Conservation (phyloP, 2,329 filamentous ascomycete species). For the Talaromyces sp. region DNA sequence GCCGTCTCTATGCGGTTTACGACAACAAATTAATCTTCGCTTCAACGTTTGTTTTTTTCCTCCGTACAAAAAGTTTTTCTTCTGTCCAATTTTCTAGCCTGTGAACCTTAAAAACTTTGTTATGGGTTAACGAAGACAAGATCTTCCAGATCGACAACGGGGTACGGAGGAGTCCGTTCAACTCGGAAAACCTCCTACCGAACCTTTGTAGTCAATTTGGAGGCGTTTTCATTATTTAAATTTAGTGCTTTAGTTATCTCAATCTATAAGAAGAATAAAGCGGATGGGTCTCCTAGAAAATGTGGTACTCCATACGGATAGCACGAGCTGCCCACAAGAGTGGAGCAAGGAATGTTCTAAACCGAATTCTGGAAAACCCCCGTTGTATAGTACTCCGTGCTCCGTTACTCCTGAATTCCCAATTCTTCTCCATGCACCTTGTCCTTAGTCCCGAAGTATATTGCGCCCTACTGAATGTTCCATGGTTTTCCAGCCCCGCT, state of each 20-base stretch:
- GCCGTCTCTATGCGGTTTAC: no score
- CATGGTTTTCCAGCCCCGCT: conserved; percentile 1
- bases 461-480: conserved; percentile 7
- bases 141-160: conserved; percentile 7
- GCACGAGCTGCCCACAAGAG: conserved; percentile 11
- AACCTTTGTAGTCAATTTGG: no score
- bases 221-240: no score
- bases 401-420: conserved; percentile 12
- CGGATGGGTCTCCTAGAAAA: no score
- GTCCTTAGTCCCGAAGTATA: conserved; percentile 19
- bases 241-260: no score
- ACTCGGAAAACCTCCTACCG: not conserved
- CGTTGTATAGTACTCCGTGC: not conserved
- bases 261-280: no score
- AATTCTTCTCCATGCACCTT: not conserved
- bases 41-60: no score
- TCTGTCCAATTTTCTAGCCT: not conserved
- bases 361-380: conserved; percentile 22
- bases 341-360: conserved; percentile 17
- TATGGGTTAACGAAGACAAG: not conserved
- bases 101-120: no score
- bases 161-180: not conserved
- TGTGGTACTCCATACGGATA: no score
- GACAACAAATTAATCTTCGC: no score
- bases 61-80: no score